Base-by-base conservation (phyloP, 2,329 filamentous ascomycete genomes). In the Fusarium abutilonis region DNA sequence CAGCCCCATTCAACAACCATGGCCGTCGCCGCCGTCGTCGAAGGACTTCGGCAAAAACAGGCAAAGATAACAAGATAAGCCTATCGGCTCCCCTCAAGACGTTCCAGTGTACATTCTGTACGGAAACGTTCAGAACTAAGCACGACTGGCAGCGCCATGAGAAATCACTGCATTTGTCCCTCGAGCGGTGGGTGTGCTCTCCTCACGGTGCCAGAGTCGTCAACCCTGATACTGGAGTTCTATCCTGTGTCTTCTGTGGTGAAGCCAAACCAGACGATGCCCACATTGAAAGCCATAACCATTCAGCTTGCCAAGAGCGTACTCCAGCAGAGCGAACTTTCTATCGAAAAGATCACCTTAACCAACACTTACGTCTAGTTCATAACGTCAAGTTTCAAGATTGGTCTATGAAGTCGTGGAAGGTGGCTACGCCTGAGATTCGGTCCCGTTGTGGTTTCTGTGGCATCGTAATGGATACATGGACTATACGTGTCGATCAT, bases 91-190 rank as follows among this genome's bases (percentile, higher is more conserved):
- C 81, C 3, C 76, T 82, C 55, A 85, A 85, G 68, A 85, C 83
- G 3, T 87, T 83, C 73, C 86, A 89, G 73, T 89, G 86, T 73
- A 89, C 86, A 60, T 89, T 89, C 78, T 89, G 86, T 72, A 88
- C 86, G 7, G 86, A 89, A 63, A 87, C 85, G 0, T 89, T 89
- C 74, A 79, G 86, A 64, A 88, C 86, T 4, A 89, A 89, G 71
- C 85, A 89, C 67, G 86, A 89, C 73, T 89, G 86, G 86, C 86
- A 88, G 68, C 79, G 89, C 56, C 89, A 91, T 71, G 89, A 92
- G 69, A 89, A 89, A 65, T 87, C 86, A 46, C 78, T 87, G 63
- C 89, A 84, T 72, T 75, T 85, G 66, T 91, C 85, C 7, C 83
- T 89, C 1, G 86, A 86, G 76, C 81, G 81, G 53, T 91, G 83